Conservation (phyloP, 2,329 filamentous ascomycete species). For the Aspergillus carbonarius region DNA sequence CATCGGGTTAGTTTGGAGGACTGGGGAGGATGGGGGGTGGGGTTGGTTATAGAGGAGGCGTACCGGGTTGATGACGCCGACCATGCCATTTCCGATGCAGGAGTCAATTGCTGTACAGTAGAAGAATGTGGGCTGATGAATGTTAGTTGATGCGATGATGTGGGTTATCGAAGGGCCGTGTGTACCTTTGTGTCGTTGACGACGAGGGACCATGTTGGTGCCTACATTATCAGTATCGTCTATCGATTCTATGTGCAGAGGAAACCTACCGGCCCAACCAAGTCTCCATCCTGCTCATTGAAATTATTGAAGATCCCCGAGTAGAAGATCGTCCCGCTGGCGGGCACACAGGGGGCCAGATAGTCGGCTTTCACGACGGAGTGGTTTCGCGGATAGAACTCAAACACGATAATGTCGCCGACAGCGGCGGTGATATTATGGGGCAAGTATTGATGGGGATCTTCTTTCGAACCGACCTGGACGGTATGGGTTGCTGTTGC, state of each 20-base stretch:
- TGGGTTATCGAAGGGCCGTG: background rate
- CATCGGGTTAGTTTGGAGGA: background rate
- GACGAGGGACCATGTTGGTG: constrained; percentile 40
- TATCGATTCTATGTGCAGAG: background rate
- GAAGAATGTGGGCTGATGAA: constrained; percentile 58
- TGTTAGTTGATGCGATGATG: background rate
- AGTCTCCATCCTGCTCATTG: constrained; percentile 47
- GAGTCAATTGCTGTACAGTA: constrained; percentile 69
- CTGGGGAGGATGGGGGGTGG: background rate
- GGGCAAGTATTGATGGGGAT: constrained; percentile 35
- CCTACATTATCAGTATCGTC: constrained; percentile 15
- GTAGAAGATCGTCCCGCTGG: constrained; percentile 26
- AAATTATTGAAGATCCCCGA: constrained; percentile 46
- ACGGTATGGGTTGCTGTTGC: constrained; percentile 32
- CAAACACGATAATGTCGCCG: constrained; percentile 49
- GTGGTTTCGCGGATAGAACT: constrained; percentile 64
- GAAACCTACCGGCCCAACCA: constrained; percentile 32
- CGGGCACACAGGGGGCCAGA: constrained; percentile 62
- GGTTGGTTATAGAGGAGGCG: constrained; percentile 17
- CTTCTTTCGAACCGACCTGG: constrained; percentile 32
- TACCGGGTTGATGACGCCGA: constrained; percentile 73
- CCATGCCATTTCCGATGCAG: constrained; percentile 67
- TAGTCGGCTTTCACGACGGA: constrained; percentile 64
- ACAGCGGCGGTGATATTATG: constrained; percentile 28
- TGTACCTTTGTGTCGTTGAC: constrained; percentile 59